Evolutionary conservation across 306 rosid genomes (phyloP).

Genomic region (Acacia confusa): DNA sequence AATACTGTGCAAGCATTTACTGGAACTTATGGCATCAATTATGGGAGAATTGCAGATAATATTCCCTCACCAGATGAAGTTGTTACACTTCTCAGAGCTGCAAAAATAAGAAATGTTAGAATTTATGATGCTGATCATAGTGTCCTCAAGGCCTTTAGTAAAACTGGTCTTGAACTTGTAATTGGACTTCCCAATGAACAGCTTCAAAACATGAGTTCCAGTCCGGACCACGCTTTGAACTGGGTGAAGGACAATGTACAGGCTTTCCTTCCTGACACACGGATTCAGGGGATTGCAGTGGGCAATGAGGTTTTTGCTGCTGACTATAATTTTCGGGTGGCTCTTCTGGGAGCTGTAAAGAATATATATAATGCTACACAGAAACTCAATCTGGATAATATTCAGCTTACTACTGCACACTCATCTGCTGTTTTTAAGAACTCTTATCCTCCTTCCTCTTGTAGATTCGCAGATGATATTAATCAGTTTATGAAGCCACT

Average conservation of each 20-base stretch:
- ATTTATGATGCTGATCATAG: slow-evolving; percentile 85
- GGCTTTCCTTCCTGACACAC: slow-evolving; percentile 77
- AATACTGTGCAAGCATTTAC: slow-evolving; percentile 68
- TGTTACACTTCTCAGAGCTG: slow-evolving; percentile 81
- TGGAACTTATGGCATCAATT: slow-evolving; percentile 90
- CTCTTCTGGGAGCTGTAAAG: slow-evolving; percentile 76
- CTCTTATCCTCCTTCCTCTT: slow-evolving; percentile 93
- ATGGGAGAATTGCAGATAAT: slow-evolving; percentile 88
- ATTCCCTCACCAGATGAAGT: slow-evolving; percentile 90
- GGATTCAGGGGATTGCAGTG: slow-evolving; percentile 76
- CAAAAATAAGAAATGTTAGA: slow-evolving; percentile 80
- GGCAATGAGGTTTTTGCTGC: slow-evolving; percentile 90
- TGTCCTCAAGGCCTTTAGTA: slow-evolving; percentile 84
- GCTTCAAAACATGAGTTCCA: slow-evolving; percentile 73
- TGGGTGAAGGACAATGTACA: slow-evolving; percentile 92
- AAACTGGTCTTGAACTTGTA: slow-evolving; percentile 90
- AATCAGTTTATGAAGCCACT: slow-evolving; percentile 87
- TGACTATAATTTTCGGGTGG: slow-evolving; percentile 52
- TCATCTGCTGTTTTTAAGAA: slow-evolving; percentile 72
- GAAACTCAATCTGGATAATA: slow-evolving; percentile 54
- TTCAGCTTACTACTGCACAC: slow-evolving; percentile 78
- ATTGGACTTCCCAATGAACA: slow-evolving; percentile 68
- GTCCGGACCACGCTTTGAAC: slow-evolving; percentile 70
- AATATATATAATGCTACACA: slow-evolving; percentile 72
- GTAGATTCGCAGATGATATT: slow-evolving; percentile 62